Evolutionary conservation across 1,284 basidiomycete species (phyloP), one percentile per base, ranked within the genome.

Genomic region (Boletus calvinii): DNA sequence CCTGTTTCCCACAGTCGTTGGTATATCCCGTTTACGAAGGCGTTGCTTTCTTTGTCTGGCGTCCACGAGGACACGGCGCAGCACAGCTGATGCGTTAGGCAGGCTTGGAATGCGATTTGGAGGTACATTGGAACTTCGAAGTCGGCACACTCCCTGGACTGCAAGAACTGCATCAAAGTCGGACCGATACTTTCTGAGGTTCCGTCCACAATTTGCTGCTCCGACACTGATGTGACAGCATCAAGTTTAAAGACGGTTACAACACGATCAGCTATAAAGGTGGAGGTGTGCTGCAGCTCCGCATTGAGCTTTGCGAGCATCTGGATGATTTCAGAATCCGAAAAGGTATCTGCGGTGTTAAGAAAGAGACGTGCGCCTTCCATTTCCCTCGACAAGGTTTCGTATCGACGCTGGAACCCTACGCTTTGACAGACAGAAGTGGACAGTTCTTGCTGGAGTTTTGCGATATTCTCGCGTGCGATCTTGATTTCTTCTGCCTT

Each of bases 201-300:
- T 12, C 22, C 44, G n/a, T 40, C 20, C 11, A 24, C 17, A 12
- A n/a, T 37, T 31, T 31, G 36, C 20, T 50, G 46, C 12, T 29
- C 42, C 2, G 36, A 32, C 1, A 15, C 32, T 8, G 31, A 43
- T 32, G 31, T 24, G 15, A 17, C n/a, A 24, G 24, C n/a, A n/a
- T 32, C 36, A 17, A 64, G 46, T 29, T 46, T 50, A 32, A 66
- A 55, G 15, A 38, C 45, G 17, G 56, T 62, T 11, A 53, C 46
- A 17, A 62, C 52, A 24, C 29, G 46, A 5, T 67, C 65, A 2
- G 64, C 59, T 32, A 68, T 60, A 30, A 53, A 50, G 2, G 61
- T 60, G 2, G 64, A 50, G 12, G 41, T 59, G 39, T 68, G 65
- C 17, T 65, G 55, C 9, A 68, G 56, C 47, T 68, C 66, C 9